Conservation (phyloP, 129 eudicot genomes). For the Erigeron canadensis region DNA sequence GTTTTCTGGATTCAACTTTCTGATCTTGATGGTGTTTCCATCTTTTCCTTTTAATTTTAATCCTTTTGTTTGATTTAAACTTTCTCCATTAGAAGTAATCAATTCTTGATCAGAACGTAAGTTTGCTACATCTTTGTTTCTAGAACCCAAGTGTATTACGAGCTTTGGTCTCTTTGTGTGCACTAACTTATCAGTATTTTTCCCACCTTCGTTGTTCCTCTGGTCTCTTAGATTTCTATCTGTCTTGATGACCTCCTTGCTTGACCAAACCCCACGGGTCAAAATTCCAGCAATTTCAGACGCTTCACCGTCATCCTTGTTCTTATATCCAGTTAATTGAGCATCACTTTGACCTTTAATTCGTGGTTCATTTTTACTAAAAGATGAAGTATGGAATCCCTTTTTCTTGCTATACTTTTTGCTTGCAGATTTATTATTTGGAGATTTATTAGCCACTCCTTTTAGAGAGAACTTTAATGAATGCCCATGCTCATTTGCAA, state of each 20-base stretch:
- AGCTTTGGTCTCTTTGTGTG: conserved; percentile 70
- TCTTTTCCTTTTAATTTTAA: conserved; percentile 45
- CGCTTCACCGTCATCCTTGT: conserved; percentile 50
- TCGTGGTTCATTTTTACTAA: conserved; percentile 40
- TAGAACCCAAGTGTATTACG: conserved; percentile 82
- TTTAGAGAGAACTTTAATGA: conserved; percentile 73
- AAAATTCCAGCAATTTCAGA: conserved; percentile 44
- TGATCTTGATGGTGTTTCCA: conserved; percentile 60
- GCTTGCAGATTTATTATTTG: conserved; percentile 62
- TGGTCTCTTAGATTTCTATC: conserved; percentile 37
- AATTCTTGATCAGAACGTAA: conserved; percentile 52
- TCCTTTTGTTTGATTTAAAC: conserved; percentile 42
- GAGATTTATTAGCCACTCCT: conserved; percentile 68
- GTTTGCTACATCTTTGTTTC: conserved; percentile 49
- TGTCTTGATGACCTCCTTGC: conserved; percentile 46
- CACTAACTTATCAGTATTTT: conserved; percentile 41
- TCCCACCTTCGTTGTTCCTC: conserved; percentile 51
- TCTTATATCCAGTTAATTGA: conserved; percentile 47
- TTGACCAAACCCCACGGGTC: conserved; percentile 44
- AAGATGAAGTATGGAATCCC: conserved; percentile 33
- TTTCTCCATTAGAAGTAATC: conserved; percentile 48
- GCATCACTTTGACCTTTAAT: conserved; percentile 47
- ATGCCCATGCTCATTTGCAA: conserved; percentile 70
- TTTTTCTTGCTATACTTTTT: conserved; percentile 67
- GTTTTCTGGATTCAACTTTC: conserved; percentile 42